Conservation (phyloP, 2,329 filamentous ascomycete species). For the Leptographium lundbergii region DNA sequence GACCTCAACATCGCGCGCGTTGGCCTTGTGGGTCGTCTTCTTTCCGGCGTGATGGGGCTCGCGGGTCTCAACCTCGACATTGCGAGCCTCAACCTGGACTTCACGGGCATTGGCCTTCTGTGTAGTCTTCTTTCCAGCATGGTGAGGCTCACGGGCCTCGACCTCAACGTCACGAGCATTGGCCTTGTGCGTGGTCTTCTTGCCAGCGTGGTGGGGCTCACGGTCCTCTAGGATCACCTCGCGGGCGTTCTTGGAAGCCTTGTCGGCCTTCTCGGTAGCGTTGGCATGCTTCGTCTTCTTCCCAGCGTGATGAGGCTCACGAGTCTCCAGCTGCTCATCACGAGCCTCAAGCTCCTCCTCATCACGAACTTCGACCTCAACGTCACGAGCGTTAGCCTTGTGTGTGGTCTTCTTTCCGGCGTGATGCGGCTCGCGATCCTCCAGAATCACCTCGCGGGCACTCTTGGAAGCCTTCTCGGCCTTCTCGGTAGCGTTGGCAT, state of each 20-base stretch:
- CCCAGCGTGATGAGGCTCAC: conserved; percentile 12
- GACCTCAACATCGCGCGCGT: conserved; percentile 4
- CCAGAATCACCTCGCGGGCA: conserved; percentile 2
- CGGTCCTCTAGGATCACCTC: conserved; percentile 7
- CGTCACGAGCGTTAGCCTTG: conserved; percentile 5
- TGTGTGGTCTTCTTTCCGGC: conserved; percentile 7
- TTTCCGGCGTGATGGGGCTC: conserved; percentile 9
- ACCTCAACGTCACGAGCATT: conserved; percentile 3
- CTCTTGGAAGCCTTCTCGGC: conserved; percentile 9
- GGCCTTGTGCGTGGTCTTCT: conserved; percentile 8
- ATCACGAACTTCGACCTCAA: too few relatives aligned
- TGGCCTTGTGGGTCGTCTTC: conserved; percentile 5
- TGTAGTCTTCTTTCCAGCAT: conserved; percentile 2
- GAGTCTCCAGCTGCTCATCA: conserved; percentile 6
- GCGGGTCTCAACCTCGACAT: background rate
- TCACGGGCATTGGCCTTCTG: background rate
- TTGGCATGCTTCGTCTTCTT: conserved; percentile 10
- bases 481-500: conserved; percentile 1
- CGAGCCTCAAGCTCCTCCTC: conserved; percentile 7
- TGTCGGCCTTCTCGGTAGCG: background rate
- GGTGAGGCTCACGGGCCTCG: conserved; percentile 11
- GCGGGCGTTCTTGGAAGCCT: conserved; percentile 2
- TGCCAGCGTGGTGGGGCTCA: conserved; percentile 12
- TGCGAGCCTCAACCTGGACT: background rate
- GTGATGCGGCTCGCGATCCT: conserved; percentile 9